phyloP scores from a whole-genome alignment of 768 basidiomycete genomes.

The Podaxis carcinomalis region DNA sequence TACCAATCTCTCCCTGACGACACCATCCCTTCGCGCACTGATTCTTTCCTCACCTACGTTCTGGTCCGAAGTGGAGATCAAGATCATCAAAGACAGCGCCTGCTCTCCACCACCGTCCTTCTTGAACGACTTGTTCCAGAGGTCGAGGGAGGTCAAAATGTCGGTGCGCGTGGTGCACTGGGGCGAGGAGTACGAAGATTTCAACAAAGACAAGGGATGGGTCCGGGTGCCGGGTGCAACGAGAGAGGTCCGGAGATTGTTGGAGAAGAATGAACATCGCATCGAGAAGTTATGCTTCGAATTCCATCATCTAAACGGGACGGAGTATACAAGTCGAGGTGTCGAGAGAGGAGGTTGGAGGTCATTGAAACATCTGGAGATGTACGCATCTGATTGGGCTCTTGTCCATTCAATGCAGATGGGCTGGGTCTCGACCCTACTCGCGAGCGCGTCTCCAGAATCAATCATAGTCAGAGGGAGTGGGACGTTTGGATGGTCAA shows the following conservation, averaged over 20 bases:
- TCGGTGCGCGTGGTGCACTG: background rate
- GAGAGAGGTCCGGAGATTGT: background rate
- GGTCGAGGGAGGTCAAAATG: background rate
- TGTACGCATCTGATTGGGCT: conserved; percentile 4
- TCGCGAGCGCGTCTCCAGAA: background rate
- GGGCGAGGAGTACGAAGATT: background rate
- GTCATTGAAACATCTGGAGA: conserved; percentile 2
- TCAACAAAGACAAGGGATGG: background rate
- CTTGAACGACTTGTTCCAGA: background rate
- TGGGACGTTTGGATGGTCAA: conserved; percentile 1
- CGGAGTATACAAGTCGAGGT: background rate
- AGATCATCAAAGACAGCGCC: conserved; percentile 1
- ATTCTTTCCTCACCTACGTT: background rate
- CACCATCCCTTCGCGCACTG: conserved; percentile 2
- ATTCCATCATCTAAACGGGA: conserved; percentile 5
- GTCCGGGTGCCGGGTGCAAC: background rate
- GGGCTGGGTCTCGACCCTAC: background rate
- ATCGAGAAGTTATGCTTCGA: background rate
- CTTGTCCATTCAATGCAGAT: background rate
- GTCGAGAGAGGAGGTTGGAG: background rate
- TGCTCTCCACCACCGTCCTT: conserved; percentile 5
- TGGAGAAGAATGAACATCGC: background rate
- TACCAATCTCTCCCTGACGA: conserved; percentile 1
- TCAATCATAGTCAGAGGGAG: background rate
- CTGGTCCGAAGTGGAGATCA: conserved; percentile 8